Evolutionary conservation across 768 basidiomycete species (phyloP), one percentile per base, ranked within the genome.

Genomic region (Lyophyllum decastes): DNA sequence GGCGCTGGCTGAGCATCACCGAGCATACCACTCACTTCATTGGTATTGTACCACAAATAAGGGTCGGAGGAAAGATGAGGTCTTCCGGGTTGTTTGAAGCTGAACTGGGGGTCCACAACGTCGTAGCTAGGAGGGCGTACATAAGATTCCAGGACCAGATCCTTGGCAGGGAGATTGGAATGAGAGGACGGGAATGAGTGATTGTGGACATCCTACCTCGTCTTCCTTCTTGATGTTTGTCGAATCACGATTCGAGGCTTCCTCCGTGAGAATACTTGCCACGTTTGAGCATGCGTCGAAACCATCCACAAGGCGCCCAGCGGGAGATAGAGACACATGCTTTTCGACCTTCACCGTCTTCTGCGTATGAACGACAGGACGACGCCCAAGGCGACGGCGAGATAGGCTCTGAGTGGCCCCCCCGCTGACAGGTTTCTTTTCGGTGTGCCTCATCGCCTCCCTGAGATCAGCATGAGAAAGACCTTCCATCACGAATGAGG

Each of bases 221-320:
- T 64, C 43, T 55, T 55, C 54, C 22, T 48, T 10, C 49, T 53
- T 43, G 16, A 51, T 11, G 10, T 38, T 27, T 54, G 72, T 67
- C 16, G 77, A 69, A 40, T 68, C 65, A 35, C 77, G 64, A 52
- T 63, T 50, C 6, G 75, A 76, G 44, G 78, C 78, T 1, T 75
- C 70, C 5, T 66, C 59, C 16, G 70, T 78, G 8, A 70, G 49
- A 11, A 78, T 68, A 35, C 77, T 78, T 6, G 49, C 64, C 30
- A 58, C 65, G 9, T 60, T 59, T 16, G 51, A 17, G 16, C 26
- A 43, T 14, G 25, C 21, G 30, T 17, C 41, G 27, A 24, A 47
- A 19, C 27, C 26, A n/a, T 40, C 24, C 24, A 47, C 6, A 19
- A 33, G 35, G 2, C 26, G 22, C 12, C 16, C 24, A 47, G 24